Evolutionary conservation across 805 yeast species (phyloP).

Genomic region (Saturnispora hagleri): DNA sequence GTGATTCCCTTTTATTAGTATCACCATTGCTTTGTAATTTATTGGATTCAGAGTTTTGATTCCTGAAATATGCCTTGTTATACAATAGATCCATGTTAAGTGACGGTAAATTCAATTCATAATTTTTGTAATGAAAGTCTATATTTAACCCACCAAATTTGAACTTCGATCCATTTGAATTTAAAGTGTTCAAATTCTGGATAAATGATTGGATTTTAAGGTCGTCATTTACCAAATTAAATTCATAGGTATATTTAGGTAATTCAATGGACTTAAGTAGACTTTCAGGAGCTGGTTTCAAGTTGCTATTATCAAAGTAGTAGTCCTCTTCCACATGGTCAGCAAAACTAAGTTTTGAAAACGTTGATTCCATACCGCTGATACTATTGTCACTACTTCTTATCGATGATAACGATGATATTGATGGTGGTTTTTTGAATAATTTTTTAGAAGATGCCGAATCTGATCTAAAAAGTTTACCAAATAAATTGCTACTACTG

Average conservation of each 20-base stretch:
- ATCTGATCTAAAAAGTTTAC: background rate
- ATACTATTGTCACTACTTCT: background rate
- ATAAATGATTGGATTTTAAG: constrained; percentile 14
- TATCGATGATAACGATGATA: constrained; percentile 8
- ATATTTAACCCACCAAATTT: background rate
- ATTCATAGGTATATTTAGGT: constrained; percentile 17
- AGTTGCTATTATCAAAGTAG: background rate
- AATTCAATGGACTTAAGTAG: constrained; percentile 23
- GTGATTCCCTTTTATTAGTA: constrained; percentile 5
- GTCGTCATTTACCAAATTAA: constrained; percentile 22
- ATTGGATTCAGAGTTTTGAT: constrained; percentile 10
- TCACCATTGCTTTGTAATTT: constrained; percentile 2
- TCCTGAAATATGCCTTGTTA: constrained; percentile 14
- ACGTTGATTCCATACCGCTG: background rate
- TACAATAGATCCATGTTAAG: constrained; percentile 1
- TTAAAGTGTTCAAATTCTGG: constrained; percentile 13
- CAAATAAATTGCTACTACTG: background rate
- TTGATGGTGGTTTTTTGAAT: constrained; percentile 3
- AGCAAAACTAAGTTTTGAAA: background rate
- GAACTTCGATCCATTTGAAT: constrained; percentile 10
- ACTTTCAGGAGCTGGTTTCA: constrained; percentile 35
- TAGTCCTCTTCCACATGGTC: background rate
- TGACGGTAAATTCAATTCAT: constrained; percentile 19
- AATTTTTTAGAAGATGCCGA: background rate
- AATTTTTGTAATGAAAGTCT: constrained; percentile 7